Base-by-base conservation (phyloP, 2,329 filamentous ascomycete genomes). In the Alternaria arbusti region DNA sequence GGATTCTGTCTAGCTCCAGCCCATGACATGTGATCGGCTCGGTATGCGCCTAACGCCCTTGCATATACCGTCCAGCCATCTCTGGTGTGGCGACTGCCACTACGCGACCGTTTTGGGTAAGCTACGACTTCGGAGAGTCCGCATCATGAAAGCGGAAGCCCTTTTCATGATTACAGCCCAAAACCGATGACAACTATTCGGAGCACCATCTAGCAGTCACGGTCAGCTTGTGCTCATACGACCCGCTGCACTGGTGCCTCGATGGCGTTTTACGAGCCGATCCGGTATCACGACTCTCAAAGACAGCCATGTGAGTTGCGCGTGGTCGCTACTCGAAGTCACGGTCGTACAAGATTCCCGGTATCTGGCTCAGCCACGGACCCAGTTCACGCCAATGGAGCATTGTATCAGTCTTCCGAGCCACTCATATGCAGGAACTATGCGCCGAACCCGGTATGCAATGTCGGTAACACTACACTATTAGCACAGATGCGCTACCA, bases 261-360 rank as follows among this genome's bases (percentile, higher is more conserved):
- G 25, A 57, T 50, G 59, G 59, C 61, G 55, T 44, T 61, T 54
- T 62, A 69, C 72, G 70, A 71, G 67, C 71, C 71, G 72, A 71
- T 72, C 74, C 71, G 70, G 68, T 69, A 70, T 72, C 70, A 74
- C 72, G 67, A 59, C 73, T 78, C 71, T 78, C 75, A 79, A 67
- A 68, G 56, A 54, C 68, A 69, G 66, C 74, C 75, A 78, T 76
- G 74, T 71, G 69, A 69, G 56, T 46, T 63, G 61, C 70, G 69
- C 70, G 68, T 74, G 71, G 70, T 70, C 66, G 67, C 65, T 71
- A 65, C 61, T 60, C 44, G 43, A 46, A 63, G 64, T 65, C 62
- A 68, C 57, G 26, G 68, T 69, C 17, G 68, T 68, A 73, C 73
- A 65, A 32, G 56, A 13, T 47, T 49, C 60, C 62, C 57, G 43